Evolutionary conservation across 768 basidiomycete species (phyloP).

Genomic region (Agaricus subrufescens): DNA sequence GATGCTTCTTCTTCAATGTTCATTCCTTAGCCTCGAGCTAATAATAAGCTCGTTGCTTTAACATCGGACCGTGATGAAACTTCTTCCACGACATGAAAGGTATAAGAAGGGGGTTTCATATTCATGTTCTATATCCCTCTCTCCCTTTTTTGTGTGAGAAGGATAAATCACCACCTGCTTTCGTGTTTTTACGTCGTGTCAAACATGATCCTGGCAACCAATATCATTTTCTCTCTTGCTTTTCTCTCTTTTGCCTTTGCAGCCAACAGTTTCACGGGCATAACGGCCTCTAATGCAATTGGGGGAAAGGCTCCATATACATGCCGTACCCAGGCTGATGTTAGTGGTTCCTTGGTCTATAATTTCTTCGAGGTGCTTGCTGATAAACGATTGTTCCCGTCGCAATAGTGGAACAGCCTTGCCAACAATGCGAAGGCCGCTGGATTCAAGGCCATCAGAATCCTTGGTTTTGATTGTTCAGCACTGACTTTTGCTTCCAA

Average conservation of each 20-base stretch:
- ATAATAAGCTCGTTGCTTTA: no score
- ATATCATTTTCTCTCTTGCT: constrained; percentile 3
- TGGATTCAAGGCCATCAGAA: constrained; percentile 30
- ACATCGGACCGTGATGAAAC: background rate
- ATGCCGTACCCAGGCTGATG: constrained; percentile 30
- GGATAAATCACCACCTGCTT: background rate
- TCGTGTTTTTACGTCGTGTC: background rate
- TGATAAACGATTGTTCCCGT: background rate
- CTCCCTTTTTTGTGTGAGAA: background rate
- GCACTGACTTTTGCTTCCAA: constrained; percentile 29
- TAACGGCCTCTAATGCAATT: constrained; percentile 29
- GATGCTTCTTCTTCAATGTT: no score
- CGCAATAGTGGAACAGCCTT: constrained; percentile 28
- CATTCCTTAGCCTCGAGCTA: no score
- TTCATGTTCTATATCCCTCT: background rate
- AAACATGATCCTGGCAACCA: background rate
- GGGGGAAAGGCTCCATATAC: constrained; percentile 24
- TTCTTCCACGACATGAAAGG: background rate
- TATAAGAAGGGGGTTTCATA: background rate
- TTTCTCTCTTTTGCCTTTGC: constrained; percentile 16
- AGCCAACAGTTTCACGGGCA: constrained; percentile 26
- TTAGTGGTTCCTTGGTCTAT: constrained; percentile 3
- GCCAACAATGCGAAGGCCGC: constrained; percentile 23
- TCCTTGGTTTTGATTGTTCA: constrained; percentile 32
- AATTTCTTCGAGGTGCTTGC: no score